These are phyloP conservation scores for Furcasterigmium furcatum DNA, from an alignment of 2,329 filamentous ascomycete genomes.

Conservation along the genomic window DNA sequence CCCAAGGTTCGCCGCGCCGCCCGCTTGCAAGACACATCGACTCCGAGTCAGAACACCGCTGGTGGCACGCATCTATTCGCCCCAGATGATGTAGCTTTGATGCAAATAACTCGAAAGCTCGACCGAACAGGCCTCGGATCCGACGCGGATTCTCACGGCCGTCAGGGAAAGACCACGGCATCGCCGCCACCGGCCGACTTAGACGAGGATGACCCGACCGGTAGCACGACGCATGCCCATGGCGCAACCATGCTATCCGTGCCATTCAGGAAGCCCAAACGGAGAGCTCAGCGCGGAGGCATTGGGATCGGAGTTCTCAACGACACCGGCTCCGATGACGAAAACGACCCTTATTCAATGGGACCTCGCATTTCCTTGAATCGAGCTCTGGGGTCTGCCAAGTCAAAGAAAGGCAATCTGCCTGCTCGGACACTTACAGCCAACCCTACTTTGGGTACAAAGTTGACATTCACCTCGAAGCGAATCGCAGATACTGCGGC, in stretches of 20 bases:
- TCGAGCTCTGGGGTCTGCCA: slow-evolving; percentile 74
- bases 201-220: too few relatives aligned
- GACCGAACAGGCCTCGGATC: slow-evolving; percentile 70
- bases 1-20: slow-evolving; percentile 78
- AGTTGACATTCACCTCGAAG: slow-evolving; percentile 74
- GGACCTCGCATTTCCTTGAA: slow-evolving; percentile 90
- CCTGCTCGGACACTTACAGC: slow-evolving; percentile 40
- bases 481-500: slow-evolving; percentile 21
- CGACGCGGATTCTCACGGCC: too few relatives aligned
- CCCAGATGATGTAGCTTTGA: slow-evolving; percentile 73
- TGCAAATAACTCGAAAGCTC: slow-evolving; percentile 61
- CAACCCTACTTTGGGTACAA: slow-evolving; percentile 63
- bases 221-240: too few relatives aligned
- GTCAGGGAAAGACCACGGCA: too few relatives aligned
- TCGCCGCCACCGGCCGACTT: too few relatives aligned
- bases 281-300: slow-evolving; percentile 52
- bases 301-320: slow-evolving; percentile 89
- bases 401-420: slow-evolving; percentile 69
- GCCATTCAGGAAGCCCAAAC: slow-evolving; percentile 46
- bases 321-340: slow-evolving; percentile 81
- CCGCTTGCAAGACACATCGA: slow-evolving; percentile 50
- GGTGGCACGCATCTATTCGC: slow-evolving; percentile 71
- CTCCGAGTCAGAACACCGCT: slow-evolving; percentile 29
- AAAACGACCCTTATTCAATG: slow-evolving; percentile 91
- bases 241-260: slow-evolving; percentile 20